phyloP scores from a whole-genome alignment of 805 yeast genomes.

The Tetrapisispora fleetii region DNA sequence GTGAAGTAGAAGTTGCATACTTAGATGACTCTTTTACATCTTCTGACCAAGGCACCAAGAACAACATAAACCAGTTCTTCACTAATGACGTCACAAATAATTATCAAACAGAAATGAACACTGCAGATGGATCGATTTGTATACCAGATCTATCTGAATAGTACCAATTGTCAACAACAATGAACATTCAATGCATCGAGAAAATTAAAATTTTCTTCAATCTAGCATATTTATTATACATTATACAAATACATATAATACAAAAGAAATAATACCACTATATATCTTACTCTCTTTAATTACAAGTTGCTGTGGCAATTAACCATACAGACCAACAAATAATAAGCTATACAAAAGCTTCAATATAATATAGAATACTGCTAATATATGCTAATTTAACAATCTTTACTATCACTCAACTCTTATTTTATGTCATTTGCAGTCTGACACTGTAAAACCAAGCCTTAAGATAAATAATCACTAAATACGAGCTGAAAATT shows the following conservation, averaged over 20 bases:
- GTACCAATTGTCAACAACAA: background rate
- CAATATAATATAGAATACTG: too few relatives aligned
- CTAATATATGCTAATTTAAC: too few relatives aligned
- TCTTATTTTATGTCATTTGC: too few relatives aligned
- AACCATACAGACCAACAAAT: too few relatives aligned
- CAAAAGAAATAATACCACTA: background rate
- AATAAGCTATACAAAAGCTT: too few relatives aligned
- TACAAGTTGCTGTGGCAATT: too few relatives aligned
- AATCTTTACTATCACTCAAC: too few relatives aligned
- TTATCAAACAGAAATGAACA: conserved; percentile 7
- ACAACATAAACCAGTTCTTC: background rate
- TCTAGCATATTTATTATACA: background rate
- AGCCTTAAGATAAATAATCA: background rate
- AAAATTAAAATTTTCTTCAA: background rate
- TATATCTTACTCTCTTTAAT: too few relatives aligned
- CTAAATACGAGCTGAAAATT: background rate
- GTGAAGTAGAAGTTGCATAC: background rate
- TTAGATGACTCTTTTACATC: conserved; percentile 1
- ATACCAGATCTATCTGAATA: conserved; percentile 14
- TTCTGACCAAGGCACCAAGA: background rate
- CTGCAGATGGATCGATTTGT: conserved; percentile 20
- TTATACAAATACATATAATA: background rate
- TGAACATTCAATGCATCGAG: background rate
- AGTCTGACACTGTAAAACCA: too few relatives aligned
- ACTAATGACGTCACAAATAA: background rate